Evolutionary conservation across 306 rosid species (phyloP), one percentile per base, ranked within the genome.

Genomic region (Parietaria judaica): DNA sequence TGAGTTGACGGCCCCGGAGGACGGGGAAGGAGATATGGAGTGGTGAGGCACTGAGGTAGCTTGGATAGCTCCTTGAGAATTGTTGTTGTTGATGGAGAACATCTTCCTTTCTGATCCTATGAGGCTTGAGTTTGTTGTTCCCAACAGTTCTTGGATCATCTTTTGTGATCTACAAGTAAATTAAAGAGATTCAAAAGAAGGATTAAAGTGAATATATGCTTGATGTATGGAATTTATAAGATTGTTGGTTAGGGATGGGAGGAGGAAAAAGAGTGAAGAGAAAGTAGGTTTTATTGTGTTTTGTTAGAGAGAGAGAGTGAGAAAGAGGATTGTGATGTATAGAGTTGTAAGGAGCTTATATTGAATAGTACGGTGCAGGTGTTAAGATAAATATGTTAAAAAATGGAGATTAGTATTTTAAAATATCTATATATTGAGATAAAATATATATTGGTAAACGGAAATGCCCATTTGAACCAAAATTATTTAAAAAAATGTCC

Each of bases 111-210:
- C 94, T 66, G 76, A 79, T 16, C 77, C 67, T 68, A 70, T 54
- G 66, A 82, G 72, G 23, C 76, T 74, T 56, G 94, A 10, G 10
- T 49, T 49, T 4, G 14, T 49, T 61, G 78, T 86, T 61, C 90
- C 85, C 54, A 92, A 86, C 67, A 92, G 84, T 75, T 92, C 96
- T 70, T 88, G 96, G 77, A 92, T 88, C 98, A 92, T 90, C 82
- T 80, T 62, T 66, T 51, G 11, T 79, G 95, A 83, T 85, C 89
- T 81, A 72, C 80, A 81, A 80, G 64, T 75, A 70, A 66, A 65
- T 69, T 81, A 80, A 80, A 86, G 80, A 81, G 76, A 53, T 36
- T 56, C 3, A 46, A 23, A 23, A 44, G 80, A 86, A 81, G 80
- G 77, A 48, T 35, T 58, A 62, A 47, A 45, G 63, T 46, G 47